Percentiles rank a stretch among this genome's conserved stretches.
These are phyloP conservation scores for Arthrobotrys entomopaga DNA, from an alignment of 2,329 filamentous ascomycete species.

Conservation along the genomic window DNA sequence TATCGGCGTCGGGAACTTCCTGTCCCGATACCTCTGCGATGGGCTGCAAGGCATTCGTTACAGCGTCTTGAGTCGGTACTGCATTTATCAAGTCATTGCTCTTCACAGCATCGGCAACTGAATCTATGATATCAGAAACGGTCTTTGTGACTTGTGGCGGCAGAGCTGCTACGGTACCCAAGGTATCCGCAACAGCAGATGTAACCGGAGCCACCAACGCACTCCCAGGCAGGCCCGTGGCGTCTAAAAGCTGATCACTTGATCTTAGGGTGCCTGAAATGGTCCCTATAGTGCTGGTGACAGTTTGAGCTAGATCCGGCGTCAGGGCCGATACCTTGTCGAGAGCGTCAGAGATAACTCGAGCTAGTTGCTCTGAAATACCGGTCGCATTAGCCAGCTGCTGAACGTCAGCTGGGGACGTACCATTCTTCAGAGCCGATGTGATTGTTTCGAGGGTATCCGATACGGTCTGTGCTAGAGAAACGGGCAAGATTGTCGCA, in stretches of 20 bases:
- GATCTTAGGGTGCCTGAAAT: conserved; percentile 36
- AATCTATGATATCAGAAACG: conserved; percentile 33
- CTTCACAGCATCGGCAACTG: conserved; percentile 15
- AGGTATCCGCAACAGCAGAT: conserved; percentile 31
- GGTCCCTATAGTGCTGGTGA: conserved; percentile 15
- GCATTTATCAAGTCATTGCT: conserved; percentile 1
- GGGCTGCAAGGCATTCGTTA: not conserved
- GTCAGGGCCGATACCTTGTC: conserved; percentile 23
- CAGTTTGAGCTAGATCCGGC: conserved; percentile 5
- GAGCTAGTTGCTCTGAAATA: conserved; percentile 16
- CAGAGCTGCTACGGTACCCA: conserved; percentile 26
- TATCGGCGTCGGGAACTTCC: conserved; percentile 50
- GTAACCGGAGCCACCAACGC: conserved; percentile 38
- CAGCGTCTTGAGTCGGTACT: not conserved
- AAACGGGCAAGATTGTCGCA: conserved; percentile 29
- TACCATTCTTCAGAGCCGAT: conserved; percentile 16
- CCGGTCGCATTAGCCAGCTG: conserved; percentile 22
- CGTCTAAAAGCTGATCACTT: conserved; percentile 39
- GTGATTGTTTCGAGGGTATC: conserved; percentile 40
- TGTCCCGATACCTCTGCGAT: not conserved
- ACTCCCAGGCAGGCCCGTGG: conserved; percentile 23
- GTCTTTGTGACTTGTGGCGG: conserved; percentile 1
- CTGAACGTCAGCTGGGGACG: conserved; percentile 3
- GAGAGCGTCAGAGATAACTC: conserved; percentile 27
- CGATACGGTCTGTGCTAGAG: conserved; percentile 28